Evolutionary conservation across 2,329 filamentous ascomycete species (phyloP).

Genomic region (Epicoccum sorghinum): DNA sequence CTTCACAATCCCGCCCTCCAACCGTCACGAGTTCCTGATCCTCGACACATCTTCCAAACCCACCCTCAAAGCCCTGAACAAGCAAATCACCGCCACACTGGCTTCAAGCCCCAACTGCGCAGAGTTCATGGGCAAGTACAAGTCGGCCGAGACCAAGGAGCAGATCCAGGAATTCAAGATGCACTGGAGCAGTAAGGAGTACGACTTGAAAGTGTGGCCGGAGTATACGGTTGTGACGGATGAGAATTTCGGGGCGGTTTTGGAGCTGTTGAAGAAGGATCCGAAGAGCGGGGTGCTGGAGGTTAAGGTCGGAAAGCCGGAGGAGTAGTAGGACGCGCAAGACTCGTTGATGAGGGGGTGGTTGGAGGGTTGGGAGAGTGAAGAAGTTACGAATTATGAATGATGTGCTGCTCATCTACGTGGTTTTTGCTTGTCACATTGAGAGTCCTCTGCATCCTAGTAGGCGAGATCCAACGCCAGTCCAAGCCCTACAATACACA

Average conservation of each 20-base stretch:
- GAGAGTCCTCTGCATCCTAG: neutral
- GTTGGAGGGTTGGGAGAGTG: neutral
- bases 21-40: conserved; percentile 42
- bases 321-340: conserved; percentile 9
- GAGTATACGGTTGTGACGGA: conserved; percentile 44
- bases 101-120: conserved; percentile 36
- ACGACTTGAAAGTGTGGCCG: conserved; percentile 43
- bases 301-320: conserved; percentile 38
- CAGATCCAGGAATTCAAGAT: conserved; percentile 39
- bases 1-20: conserved; percentile 43
- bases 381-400: conserved; percentile 11
- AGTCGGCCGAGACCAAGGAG: conserved; percentile 28
- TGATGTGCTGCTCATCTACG: conserved; percentile 8
- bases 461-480: conserved; percentile 2
- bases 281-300: conserved; percentile 40
- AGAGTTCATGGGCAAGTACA: conserved; percentile 37
- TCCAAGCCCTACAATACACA: conserved; percentile 9
- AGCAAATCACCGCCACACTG: conserved; percentile 35
- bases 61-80: conserved; percentile 40
- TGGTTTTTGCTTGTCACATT: neutral
- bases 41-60: conserved; percentile 29
- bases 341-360: neutral
- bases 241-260: conserved; percentile 35
- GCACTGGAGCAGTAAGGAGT: conserved; percentile 37
- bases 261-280: conserved; percentile 37